Evolutionary conservation across 1,284 basidiomycete genomes (phyloP), one percentile per base, ranked within the genome.

Genomic region (Sphagnurus paluster): DNA sequence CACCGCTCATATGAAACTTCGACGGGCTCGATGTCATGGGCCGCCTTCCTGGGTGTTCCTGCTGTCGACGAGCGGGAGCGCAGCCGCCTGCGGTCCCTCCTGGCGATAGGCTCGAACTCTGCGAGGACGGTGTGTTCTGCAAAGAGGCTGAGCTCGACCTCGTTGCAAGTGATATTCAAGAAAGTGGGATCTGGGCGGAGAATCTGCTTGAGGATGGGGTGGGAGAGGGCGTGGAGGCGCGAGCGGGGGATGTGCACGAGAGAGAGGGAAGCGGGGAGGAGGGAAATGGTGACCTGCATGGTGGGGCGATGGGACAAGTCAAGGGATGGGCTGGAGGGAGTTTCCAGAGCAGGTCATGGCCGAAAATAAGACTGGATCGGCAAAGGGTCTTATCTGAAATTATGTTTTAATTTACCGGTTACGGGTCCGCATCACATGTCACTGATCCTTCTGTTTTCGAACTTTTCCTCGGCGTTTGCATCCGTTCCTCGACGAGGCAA

Each of bases 151-250:
- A 88, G 80, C 64, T 88, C 85, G 50, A 86, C 76, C 56, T 86
- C 79, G 59, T 88, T 88, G 66, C 77, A 84, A 39, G 85, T 87
- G 52, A 88, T 73, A 59, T 83, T 88, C 60, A 89, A 72, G 61
- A 88, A 89, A 8, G 72, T 72, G 11, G 82, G 80, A 52, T 69
- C 71, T 2, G 82, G 82, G 28, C 78, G 77, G 38, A 88, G 77
- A 50, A 88, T 78, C 62, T 85, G 83, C 49, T 77, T 77, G 52
- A 88, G 74, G 56, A 88, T 64, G 38, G 78, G 79, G 51, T 82
- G 77, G 4, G 77, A 77, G 48, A 87, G 71, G 9, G 75, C 67
- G 19, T 71, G 60, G 19, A 87, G 75, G 46, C 86, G 79, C 19
- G 75, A 72, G 46, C 84, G 81, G 45, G 85, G 83, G 49, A 88